A percentile compares a stretch with the other conserved stretches of the same genome.
Conservation (phyloP, 495 filamentous ascomycete genomes). For the Cercophora scortea region DNA sequence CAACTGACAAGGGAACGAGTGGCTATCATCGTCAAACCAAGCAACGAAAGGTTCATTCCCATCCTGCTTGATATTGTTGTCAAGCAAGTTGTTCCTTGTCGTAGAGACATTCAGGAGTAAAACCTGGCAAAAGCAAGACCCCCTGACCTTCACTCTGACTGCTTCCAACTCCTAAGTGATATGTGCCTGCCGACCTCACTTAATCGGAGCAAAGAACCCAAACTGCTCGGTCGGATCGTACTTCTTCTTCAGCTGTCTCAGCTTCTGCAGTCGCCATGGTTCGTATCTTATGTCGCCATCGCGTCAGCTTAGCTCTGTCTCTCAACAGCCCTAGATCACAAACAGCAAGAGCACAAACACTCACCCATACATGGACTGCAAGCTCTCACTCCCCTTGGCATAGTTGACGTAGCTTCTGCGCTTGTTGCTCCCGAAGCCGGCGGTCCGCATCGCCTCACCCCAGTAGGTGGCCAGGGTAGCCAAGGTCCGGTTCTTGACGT, state of each 20-base stretch:
- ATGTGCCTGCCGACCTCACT: not conserved
- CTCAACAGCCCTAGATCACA: not conserved
- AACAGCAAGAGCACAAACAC: slow-evolving; percentile 2
- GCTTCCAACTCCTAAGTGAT: not conserved
- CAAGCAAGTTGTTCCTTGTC: too few relatives aligned
- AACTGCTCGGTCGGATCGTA: slow-evolving; percentile 48
- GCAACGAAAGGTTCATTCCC: too few relatives aligned
- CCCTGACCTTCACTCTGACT: too few relatives aligned
- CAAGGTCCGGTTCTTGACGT: not conserved
- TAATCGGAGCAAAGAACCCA: slow-evolving; percentile 41
- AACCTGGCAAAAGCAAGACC: too few relatives aligned
- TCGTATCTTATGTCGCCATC: slow-evolving; percentile 41
- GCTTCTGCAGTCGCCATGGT: slow-evolving; percentile 35
- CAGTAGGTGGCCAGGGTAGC: not conserved
- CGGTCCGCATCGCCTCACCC: slow-evolving; percentile 3
- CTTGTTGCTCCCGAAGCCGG: not conserved
- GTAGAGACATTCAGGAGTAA: too few relatives aligned
- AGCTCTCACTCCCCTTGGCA: slow-evolving; percentile 33
- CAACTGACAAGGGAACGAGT: too few relatives aligned
- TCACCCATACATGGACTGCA: slow-evolving; percentile 38
- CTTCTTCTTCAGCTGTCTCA: slow-evolving; percentile 42
- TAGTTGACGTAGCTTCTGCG: slow-evolving; percentile 41
- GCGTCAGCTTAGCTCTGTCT: not conserved
- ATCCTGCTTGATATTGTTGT: too few relatives aligned
- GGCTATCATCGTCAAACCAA: too few relatives aligned